Evolutionary conservation across 2,329 filamentous ascomycete species (phyloP), one percentile per base, ranked within the genome.

Genomic region (Colletotrichum sp.): DNA sequence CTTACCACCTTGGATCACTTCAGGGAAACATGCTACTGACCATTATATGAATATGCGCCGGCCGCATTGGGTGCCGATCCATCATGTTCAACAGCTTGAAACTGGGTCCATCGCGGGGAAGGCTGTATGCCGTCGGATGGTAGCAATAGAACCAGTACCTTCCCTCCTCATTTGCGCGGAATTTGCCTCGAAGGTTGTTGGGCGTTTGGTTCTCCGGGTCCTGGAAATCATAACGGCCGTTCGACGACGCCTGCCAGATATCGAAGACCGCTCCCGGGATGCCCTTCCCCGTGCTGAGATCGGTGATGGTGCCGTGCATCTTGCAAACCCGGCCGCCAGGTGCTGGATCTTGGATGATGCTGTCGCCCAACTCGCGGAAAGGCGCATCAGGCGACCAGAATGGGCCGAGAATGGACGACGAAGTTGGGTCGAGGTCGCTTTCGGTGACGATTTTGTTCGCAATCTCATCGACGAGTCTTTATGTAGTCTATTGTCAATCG

Each of bases 141-240:
- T 52, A 52, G 43, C 43, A 52, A 24, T 52, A 52, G 21, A 52
- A 52, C 43, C 88, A 90, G 85, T 93, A 94, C 83, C 92, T 89
- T 79, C 94, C 94, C 77, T 95, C 89, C 80, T 90, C 90, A 83
- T 95, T 90, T 78, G 92, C 91, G 80, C 89, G 90, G 88, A 95
- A 95, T 87, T 95, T 95, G 83, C 94, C 94, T 59, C 94, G 91
- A 57, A 95, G 89, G 88, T 95, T 95, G 89, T 95, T 94, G 82
- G 91, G 91, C 66, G 86, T 86, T 87, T 95, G 93, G 85, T 92
- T 92, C 72, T 92, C 90, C 1, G 93, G 93, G 84, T 95, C 94
- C 84, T 94, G 93, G 89, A 94, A 92, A 82, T 95, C 93, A 87
- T 95, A 95, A 83, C 93, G 92, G 83, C 93, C 93, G 86, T 95